Percentiles rank a stretch among this genome's conserved stretches.
Evolutionary conservation across 2,329 filamentous ascomycete species (phyloP).

Genomic region (Ophiosphaerella narmari): DNA sequence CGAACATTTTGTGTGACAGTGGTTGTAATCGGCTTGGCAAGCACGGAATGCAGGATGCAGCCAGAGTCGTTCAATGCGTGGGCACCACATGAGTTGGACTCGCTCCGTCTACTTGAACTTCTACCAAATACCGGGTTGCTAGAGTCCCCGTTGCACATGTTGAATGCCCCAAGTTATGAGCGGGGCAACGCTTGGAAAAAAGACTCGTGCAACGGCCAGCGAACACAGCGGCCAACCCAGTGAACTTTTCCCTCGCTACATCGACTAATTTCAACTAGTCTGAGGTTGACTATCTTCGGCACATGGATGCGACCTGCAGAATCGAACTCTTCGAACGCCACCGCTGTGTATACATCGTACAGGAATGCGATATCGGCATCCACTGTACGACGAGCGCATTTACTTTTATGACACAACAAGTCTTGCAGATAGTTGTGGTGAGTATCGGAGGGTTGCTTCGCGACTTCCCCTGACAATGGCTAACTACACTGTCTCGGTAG

Average conservation of each 20-base stretch:
- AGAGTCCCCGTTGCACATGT: slow-evolving; percentile 13
- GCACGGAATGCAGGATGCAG: slow-evolving; percentile 5
- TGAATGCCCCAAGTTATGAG: neutral
- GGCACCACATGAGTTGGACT: neutral
- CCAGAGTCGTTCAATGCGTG: slow-evolving; percentile 2
- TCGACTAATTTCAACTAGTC: neutral
- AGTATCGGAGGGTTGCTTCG: neutral
- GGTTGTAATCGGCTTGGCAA: slow-evolving; percentile 3
- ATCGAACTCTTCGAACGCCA: slow-evolving; percentile 8
- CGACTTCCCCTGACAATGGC: neutral
- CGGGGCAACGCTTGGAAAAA: neutral
- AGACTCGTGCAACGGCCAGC: neutral
- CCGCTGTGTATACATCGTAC: neutral
- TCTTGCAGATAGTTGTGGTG: neutral
- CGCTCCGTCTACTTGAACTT: slow-evolving; percentile 2
- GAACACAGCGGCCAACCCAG: neutral
- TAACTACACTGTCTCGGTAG: too few relatives aligned
- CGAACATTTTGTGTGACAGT: slow-evolving; percentile 9
- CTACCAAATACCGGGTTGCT: slow-evolving; percentile 16
- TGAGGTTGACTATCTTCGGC: slow-evolving; percentile 3
- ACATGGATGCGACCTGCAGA: slow-evolving; percentile 7
- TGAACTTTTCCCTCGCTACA: neutral
- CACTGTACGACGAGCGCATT: slow-evolving; percentile 5
- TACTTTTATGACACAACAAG: slow-evolving; percentile 1
- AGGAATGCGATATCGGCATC: slow-evolving; percentile 21